These are phyloP conservation scores for Madurella mycetomatis DNA, from an alignment of 2,329 filamentous ascomycete species.

Conservation along the genomic window DNA sequence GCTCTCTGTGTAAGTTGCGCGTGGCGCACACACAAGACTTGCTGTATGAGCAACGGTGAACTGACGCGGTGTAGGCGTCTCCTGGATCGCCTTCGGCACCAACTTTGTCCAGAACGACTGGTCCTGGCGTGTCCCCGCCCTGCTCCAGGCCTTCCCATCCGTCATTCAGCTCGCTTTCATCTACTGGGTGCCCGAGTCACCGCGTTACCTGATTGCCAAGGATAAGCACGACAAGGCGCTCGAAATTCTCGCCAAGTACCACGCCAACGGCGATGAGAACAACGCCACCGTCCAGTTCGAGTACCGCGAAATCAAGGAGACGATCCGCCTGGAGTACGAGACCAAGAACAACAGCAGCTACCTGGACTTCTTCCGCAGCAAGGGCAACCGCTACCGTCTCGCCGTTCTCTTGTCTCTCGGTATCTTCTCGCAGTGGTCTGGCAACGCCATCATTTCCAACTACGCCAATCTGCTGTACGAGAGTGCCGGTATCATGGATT, in stretches of 20 bases:
- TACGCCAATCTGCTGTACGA: slow-evolving; percentile 50
- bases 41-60: background rate
- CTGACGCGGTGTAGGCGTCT: slow-evolving; percentile 31
- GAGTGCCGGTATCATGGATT: slow-evolving; percentile 46
- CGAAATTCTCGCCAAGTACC: slow-evolving; percentile 50
- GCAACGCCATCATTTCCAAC: slow-evolving; percentile 57
- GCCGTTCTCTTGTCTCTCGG: slow-evolving; percentile 50
- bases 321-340: slow-evolving; percentile 48
- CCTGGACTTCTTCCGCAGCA: slow-evolving; percentile 50
- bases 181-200: slow-evolving; percentile 49
- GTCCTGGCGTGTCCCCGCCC: slow-evolving; percentile 48
- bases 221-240: slow-evolving; percentile 47
- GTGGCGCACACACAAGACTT: background rate
- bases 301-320: slow-evolving; percentile 56
- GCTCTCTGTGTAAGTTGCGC: slow-evolving; percentile 29
- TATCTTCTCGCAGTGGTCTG: slow-evolving; percentile 57
- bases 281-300: slow-evolving; percentile 55
- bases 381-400: slow-evolving; percentile 54
- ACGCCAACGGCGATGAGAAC: slow-evolving; percentile 49
- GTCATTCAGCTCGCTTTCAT: slow-evolving; percentile 48
- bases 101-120: slow-evolving; percentile 42
- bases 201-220: slow-evolving; percentile 37
- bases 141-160: slow-evolving; percentile 47
- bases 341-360: slow-evolving; percentile 46
- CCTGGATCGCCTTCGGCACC: slow-evolving; percentile 49